Evolutionary conservation across 257 asterid genomes (phyloP), one percentile per base, ranked within the genome.

Genomic region (Echium plantagineum): DNA sequence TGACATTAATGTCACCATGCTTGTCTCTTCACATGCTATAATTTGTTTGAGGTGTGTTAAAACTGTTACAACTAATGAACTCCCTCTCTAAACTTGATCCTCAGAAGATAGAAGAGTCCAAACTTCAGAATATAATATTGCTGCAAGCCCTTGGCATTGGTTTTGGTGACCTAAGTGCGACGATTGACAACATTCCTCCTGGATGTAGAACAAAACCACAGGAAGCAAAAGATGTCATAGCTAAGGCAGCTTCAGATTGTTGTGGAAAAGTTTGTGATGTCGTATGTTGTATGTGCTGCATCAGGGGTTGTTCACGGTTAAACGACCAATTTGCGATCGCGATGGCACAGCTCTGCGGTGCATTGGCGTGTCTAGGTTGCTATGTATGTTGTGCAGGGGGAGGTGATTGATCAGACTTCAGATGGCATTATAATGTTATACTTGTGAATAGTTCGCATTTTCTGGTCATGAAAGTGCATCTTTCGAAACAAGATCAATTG

Each of bases 231-330:
- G 98, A 88, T 60, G 60, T 82, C 0, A 62, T 88, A 0, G 90
- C 60, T 17, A 78, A 70, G 77, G 94, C 94, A 22, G 78, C 94
- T 49, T 84, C 85, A 3, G 69, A 75, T 68, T 93, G 94, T 69
- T 88, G 94, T 21, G 94, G 90, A 51, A 78, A 68, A 68, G 68
- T 86, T 16, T 86, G 81, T 70, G 48, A 60, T 46, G 64, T 66
- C 66, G 81, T 94, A 78, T 88, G 98, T 53, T 78, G 98, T 79
- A 69, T 78, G 87, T 86, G 98, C 85, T 85, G 94, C 54, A 75
- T 93, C 58, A 72, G 71, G 15, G 38, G 66, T 0, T 88, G 94
- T 60, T 88, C 97, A 9, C 53, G 54, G 73, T 52, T 88, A 72
- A 86, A 86, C n/a, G 94, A 89, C 48, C 95, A 89, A 61, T 86